A percentile compares a stretch with the other conserved stretches of the same genome.
Evolutionary conservation across 2,329 filamentous ascomycete species (phyloP).

Genomic region (Arthrobotrys iridis): DNA sequence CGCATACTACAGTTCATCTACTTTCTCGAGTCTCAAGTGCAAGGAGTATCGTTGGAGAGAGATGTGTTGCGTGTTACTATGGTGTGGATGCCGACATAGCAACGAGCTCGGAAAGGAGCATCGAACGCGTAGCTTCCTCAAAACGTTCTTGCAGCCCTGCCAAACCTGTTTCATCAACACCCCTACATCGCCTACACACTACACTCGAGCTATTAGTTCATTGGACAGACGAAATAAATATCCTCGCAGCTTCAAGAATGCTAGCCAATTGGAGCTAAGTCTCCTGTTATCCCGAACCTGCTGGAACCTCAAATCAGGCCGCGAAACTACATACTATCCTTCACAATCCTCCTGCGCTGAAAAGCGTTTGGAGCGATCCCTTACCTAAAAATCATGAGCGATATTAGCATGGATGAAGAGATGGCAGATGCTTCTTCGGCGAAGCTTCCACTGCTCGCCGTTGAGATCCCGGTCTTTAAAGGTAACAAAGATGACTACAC

Average conservation of each 20-base stretch:
- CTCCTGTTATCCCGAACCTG: background rate
- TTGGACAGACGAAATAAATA: background rate
- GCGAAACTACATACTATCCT: background rate
- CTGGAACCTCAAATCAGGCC: background rate
- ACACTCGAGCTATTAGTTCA: background rate
- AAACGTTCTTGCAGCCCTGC: background rate
- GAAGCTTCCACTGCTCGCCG: background rate
- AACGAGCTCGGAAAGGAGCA: background rate
- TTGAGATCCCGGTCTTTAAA: slow-evolving; percentile 32
- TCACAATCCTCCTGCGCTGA: background rate
- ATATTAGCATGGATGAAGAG: slow-evolving; percentile 28
- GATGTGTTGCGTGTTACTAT: background rate
- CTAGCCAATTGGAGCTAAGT: background rate
- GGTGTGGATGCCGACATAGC: no score
- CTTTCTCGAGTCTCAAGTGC: no score
- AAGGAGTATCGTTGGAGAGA: no score
- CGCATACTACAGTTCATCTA: no score
- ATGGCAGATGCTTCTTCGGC: background rate
- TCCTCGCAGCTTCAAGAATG: no score
- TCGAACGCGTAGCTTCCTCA: background rate
- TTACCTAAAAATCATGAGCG: background rate
- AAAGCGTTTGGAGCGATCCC: background rate
- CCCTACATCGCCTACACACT: no score
- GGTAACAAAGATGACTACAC: slow-evolving; percentile 27
- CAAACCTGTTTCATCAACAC: background rate